Evolutionary conservation across 148 eudicot genomes (phyloP), one percentile per base, ranked within the genome.

Genomic region (Cornus florida): DNA sequence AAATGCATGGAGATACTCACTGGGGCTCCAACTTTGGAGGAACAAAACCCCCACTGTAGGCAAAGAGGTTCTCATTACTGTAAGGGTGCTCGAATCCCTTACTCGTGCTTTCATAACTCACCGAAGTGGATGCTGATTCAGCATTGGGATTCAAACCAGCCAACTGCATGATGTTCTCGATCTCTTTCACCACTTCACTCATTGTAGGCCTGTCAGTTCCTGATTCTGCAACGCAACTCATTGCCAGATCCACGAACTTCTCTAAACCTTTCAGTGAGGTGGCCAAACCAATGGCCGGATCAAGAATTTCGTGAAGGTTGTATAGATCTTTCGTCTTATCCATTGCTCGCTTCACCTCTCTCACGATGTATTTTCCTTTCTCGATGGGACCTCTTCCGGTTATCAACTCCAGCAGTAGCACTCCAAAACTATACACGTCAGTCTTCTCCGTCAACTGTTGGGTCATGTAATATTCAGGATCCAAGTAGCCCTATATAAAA

Each of bases 391-490:
- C 31, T 79, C 76, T 90, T 82, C 89, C 88, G 13, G 97, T 92
- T 48, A 92, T 68, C 31, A 91, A 81, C 84, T 91, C 94, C 32
- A 91, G 65, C 81, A 91, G 77, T 67, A 87, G 79, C 33, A 91
- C 88, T 32, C 92, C 91, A 20, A 81, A 91, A 77, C 94, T 87
- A 38, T 91, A 91, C 6, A 89, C 88, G 48, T 89, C 94, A 59
- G 90, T 92, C 84, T 89, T 89, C 78, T 90, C 94, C 0, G 91
- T 90, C 62, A 90, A 31, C 33, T 84, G 81, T 14, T 88, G 81
- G n/a, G 90, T 88, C 90, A 84, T 86, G 87, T 89, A 89, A 78
- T 91, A 91, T 76, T 91, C 94, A 38, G 92, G 94, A 85, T 91
- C 94, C 87, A 91, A 46, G 84, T 91, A 91, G 1, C 94, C 94